Base-by-base conservation (phyloP, 106 monocot genomes). In the Dioscorea dumetorum region DNA sequence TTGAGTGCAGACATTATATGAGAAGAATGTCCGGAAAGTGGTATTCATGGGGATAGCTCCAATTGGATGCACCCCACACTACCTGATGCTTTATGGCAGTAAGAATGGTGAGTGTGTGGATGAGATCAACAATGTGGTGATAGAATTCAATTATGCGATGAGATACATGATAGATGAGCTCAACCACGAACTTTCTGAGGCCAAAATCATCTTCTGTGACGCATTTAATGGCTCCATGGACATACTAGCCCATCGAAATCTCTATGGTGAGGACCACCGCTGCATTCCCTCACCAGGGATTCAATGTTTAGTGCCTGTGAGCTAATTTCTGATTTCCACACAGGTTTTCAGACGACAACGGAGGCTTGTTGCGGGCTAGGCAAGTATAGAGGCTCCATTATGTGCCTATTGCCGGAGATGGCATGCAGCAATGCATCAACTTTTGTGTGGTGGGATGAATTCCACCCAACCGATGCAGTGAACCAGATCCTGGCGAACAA, bases 361-460 rank as follows among this genome's bases (percentile, higher is more conserved):
- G 69, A 81, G 8, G 89, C 93, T 49, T 93, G 93, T 64, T 93
- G 93, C 58, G 93, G 89, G 48, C 33, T 74, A 22, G 93, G 93
- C 9, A 74, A 66, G 60, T 93, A 88, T 24, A 73, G 81, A 52
- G 93, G 83, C 4, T 34, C 71, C 64, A 54, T 86, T 18, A 85
- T 83, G 85, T 93, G 93, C 68, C 59, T 93, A 57, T 22, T 71
- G 50, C 88, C 88, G 22, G 81, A 79, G 72, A 86, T 89, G 88
- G 83, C 88, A 0, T 93, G 93, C 73, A 31, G 22, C 4, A 59
- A 93, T 51, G 88, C 93, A 4, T 81, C 83, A 2, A 84, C 68
- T 14, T 79, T 84, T 33, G 93, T 93, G 16, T 93, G 93, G 93
- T 93, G 93, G 93, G 93, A 93, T 22, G 75, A 83, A 59, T 93